A percentile compares a stretch with the other conserved stretches of the same genome.
Evolutionary conservation across 306 rosid genomes (phyloP).

Genomic region (Trifolium pratense): DNA sequence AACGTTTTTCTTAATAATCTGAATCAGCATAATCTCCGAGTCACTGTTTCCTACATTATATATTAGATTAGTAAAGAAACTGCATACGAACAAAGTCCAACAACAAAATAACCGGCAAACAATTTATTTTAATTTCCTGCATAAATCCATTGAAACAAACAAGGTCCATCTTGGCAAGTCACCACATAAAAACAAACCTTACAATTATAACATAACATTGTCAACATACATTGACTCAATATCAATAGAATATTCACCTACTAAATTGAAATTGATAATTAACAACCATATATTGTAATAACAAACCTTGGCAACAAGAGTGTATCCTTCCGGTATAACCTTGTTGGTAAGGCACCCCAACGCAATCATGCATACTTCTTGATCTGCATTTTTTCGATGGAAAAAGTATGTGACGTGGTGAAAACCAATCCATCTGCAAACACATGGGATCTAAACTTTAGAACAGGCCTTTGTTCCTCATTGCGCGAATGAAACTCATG

Average conservation of each 20-base stretch:
- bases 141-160: too few relatives aligned
- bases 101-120: too few relatives aligned
- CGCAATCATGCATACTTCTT: constrained; percentile 59
- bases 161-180: too few relatives aligned
- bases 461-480: constrained; percentile 45
- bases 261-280: background rate
- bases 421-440: constrained; percentile 43
- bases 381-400: constrained; percentile 56
- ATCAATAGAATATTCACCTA: background rate
- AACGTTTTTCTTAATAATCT: too few relatives aligned
- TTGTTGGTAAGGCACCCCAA: constrained; percentile 31
- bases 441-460: constrained; percentile 49
- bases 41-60: too few relatives aligned
- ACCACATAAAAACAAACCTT: too few relatives aligned
- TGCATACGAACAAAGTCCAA: too few relatives aligned
- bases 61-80: too few relatives aligned
- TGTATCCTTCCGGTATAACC: constrained; percentile 41
- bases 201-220: background rate
- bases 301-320: constrained; percentile 52
- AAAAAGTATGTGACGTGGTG: constrained; percentile 42
- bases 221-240: background rate
- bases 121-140: too few relatives aligned
- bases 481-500: too few relatives aligned
- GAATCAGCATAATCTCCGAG: too few relatives aligned
- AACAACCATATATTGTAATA: background rate